Base-by-base conservation (phyloP, 345 rosid genomes). In the Pseudoturritis turrita region DNA sequence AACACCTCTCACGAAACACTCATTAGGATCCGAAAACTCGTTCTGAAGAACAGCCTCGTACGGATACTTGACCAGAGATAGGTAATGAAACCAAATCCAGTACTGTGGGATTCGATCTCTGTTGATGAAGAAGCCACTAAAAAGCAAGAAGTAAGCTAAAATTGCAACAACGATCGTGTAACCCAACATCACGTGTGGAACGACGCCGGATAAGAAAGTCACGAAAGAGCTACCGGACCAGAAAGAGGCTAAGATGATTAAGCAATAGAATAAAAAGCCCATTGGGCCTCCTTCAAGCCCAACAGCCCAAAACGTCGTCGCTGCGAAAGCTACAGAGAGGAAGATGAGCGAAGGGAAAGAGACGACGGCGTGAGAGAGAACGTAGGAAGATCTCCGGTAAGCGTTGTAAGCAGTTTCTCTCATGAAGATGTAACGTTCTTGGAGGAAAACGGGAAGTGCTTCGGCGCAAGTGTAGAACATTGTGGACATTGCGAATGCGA, bases 141-240 rank as follows among this genome's bases (percentile, higher is more conserved):
- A 89, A 10, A 94, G 87, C 10, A 93, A 79, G 77, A 87, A 90
- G 81, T 90, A 94, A 37, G 96, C 89, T 11, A 90, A 57, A 19
- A 88, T 76, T 17, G 97, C 91, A 0, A 90, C 89, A 0, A 86
- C 89, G 10, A 93, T 75, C 0, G 94, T 90, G 89, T 88, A 90
- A 0, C 90, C 97, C 9, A 90, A 46, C 91, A 88, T 87, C 3
- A 89, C 94, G 19, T 87, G 89, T 0, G 96, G 83, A 31, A 89
- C 92, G 7, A 94, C 55, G 5, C 92, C 96, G 7, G 96, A 89
- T 28, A 94, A 79, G 76, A 94, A 89, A 0, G 96, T 87, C 0
- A 94, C 96, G 53, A 94, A 89, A 1, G 97, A 94, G 74, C 81
- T 89, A 29, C 97, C 97, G 0, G 95, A 84, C 98, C 96, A 89